Base-by-base conservation (phyloP, 1,284 basidiomycete genomes). In the Rhodotorula mucilaginosa region DNA sequence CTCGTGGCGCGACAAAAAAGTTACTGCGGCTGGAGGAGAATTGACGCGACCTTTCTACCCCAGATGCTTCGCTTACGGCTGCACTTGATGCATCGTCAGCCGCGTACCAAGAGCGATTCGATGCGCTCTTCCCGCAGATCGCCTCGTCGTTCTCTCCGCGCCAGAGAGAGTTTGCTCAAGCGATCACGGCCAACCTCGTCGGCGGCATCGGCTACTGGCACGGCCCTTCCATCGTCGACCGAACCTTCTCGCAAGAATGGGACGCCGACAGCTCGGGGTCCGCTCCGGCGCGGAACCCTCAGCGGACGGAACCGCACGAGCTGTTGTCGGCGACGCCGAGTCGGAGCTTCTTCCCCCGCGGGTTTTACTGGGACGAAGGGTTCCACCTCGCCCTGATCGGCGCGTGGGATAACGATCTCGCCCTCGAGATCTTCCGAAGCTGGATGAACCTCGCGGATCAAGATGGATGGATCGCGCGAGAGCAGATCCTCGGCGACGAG, bases 331-430 rank as follows among this genome's bases (percentile, higher is more conserved):
- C 92, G 0, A 97, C 94, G 0, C 94, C 94, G 2, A 94, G 92
- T 80, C 86, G 95, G 61, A 93, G 91, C 76, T 95, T 97, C 84
- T 97, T 97, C 84, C 94, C 94, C 2, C 86, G 94, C 80, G 94
- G 94, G 31, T 97, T 97, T 81, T 97, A 97, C 81, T 97, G 94
- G 92, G 94, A 97, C 79, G 94, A 97, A 82, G 94, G 94, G 2
- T 97, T 97, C 84, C 95, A 97, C 81, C 82, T 97, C 47, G 83
- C 93, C 56, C 89, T 94, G 77, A 91, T 97, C 59, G 92, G 92
- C 29, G 87, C 88, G 75, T 96, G 90, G 90, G 95, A 97, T 79
- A 92, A 90, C 71, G 92, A 93, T 78, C 87, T 97, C 72, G 90
- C 91, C 77, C 85, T 97, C 39, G 90, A 93, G 79, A 96, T 97